Evolutionary conservation across 2,329 filamentous ascomycete genomes (phyloP), one percentile per base, ranked within the genome.

Genomic region (Nannizziopsis barbatae): DNA sequence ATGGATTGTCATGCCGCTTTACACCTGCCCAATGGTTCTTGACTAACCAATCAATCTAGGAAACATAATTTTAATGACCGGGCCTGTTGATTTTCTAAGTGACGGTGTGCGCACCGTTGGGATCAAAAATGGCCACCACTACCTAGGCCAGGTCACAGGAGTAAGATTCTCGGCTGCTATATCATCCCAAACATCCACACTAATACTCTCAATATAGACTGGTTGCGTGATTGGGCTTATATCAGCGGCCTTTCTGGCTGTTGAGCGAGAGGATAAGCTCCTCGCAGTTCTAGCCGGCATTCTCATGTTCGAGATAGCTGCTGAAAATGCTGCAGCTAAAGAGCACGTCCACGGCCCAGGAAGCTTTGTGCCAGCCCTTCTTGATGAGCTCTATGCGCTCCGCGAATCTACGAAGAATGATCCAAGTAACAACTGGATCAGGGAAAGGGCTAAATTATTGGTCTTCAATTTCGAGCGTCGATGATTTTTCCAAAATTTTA

Each of bases 181-280:
- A 39, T 18, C 12, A 8, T 42, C 35, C 43, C 17, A 30, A 39
- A 4, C 36, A 36, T 47, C 31, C 51, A 35, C 32, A 40, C 39
- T 14, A 42, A 32, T 17, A 33, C 33, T 27, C 41, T 8, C 35
- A 36, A 18, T 12, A 33, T 32, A 71, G 68, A 86, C 81, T 35
- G 90, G 90, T 0, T 96, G 90, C 64, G 83, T 85, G 4, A 74
- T 95, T 5, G 90, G 89, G 1, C 92, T 88, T 0, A 79, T 82
- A 1, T 74, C 95, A 42, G 86, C 85, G 15, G 82, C 85, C 45
- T 83, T 84, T 62, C 62, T 90, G 39, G 83, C 86, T 0, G 77
- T 80, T 5, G 71, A 76, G 47, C 68, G 69, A 1, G 67, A 71
- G 1, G 81, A 89, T 60, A 80, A 78, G 60, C 70, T 95, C n/a